Base-by-base conservation (phyloP, 2,329 filamentous ascomycete species). In the Ophiocordyceps sinensis region DNA sequence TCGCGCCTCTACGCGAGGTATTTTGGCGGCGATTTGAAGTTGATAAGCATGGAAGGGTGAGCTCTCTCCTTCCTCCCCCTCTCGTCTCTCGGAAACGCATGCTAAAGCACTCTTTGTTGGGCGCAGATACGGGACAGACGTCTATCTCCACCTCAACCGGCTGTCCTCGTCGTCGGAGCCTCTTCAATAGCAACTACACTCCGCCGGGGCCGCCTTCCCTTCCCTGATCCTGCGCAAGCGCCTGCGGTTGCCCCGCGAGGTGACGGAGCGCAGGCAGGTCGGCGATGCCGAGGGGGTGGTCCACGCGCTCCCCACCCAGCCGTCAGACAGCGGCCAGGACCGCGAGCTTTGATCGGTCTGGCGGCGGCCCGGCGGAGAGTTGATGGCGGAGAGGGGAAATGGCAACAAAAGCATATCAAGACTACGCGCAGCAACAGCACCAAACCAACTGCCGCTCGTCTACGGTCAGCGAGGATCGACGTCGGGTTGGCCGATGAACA, bases 41-140 rank as follows among this genome's bases (percentile, higher is more conserved):
- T 98, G 60, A 98, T 98, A 56, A 95, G 87, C 60, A 98, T 98
- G 91, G 91, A 98, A 70, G 91, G 91, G 85, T 94, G 69, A 71
- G 83, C 23, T 14, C 23, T 38, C 14, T 15, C 32, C 9, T 17
- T 17, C 15, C 15, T 10, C 15, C n/a, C n/a, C n/a, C 4, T 17
- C 32, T 35, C 13, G 31, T 15, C 13, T 14, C 32, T 32, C 13
- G 12, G 30, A n/a, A 31, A 31, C 30, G 23, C 23, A 14, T 28
- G 38, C 23, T 61, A 47, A 48, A 39, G 28, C 28, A 12, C 8
- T 11, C 37, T n/a, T 35, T 14, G n/a, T n/a, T 29, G 19, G 19
- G 4, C 21, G 37, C 52, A 94, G 89, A 44, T 98, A 98, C 62
- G 91, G 91, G 49, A 98, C 91, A 39, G 91, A 98, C 58, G 91